phyloP scores from a whole-genome alignment of 805 yeast species.

The Hermanozyma aechmeae region DNA sequence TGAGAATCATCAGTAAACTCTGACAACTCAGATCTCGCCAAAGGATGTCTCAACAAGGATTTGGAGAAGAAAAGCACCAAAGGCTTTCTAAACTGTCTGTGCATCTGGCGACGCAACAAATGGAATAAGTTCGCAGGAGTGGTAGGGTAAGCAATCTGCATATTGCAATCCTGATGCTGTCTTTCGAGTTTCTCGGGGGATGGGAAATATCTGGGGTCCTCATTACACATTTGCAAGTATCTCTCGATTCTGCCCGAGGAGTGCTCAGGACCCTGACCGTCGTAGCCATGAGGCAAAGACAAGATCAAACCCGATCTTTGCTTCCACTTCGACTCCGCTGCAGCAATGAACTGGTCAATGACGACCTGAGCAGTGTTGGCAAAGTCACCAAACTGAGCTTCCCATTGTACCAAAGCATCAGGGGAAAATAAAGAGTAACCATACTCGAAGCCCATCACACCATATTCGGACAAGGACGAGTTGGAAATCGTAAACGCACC shows the following conservation, averaged over 20 bases:
- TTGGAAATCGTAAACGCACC: constrained; percentile 83
- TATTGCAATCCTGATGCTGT: constrained; percentile 98
- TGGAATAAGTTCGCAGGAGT: constrained; percentile 97
- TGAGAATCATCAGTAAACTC: constrained; percentile 90
- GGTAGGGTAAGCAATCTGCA: constrained; percentile 97
- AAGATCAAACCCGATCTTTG: constrained; percentile 95
- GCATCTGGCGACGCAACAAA: constrained; percentile 96
- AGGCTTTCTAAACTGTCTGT: constrained; percentile 96
- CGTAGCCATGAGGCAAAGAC: constrained; percentile 98
- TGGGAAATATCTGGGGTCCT: constrained; percentile 94
- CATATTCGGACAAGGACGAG: constrained; percentile 96
- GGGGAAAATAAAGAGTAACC: constrained; percentile 98
- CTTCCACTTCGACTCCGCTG: constrained; percentile 97
- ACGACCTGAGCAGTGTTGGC: constrained; percentile 99
- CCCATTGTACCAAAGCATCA: constrained; percentile 96
- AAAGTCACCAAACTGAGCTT: constrained; percentile 99
- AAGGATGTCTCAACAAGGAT: constrained; percentile 81
- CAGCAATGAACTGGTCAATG: constrained; percentile 91
- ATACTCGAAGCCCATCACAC: constrained; percentile 98
- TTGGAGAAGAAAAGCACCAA: constrained; percentile 84
- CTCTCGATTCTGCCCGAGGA: constrained; percentile 97
- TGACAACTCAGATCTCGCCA: constrained; percentile 75
- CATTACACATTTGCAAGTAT: constrained; percentile 90
- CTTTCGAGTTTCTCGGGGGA: constrained; percentile 78
- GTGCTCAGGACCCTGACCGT: constrained; percentile 99